Conservation (phyloP, 23 red algal genomes). For the Gracilariopsis chorda region DNA sequence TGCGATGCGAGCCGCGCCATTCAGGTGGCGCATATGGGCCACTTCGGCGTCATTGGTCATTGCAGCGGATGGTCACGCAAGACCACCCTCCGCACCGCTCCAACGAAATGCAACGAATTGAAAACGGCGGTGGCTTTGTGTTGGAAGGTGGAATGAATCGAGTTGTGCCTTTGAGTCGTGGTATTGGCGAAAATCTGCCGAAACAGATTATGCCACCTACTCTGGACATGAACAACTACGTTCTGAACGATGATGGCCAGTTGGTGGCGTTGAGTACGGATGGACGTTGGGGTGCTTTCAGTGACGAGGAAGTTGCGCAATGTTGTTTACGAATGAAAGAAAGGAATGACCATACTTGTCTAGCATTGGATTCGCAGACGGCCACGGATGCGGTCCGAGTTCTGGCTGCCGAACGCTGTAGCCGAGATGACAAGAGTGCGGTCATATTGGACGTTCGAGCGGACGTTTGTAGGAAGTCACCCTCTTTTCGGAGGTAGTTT, state of each 20-base stretch:
- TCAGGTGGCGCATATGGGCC: conserved; percentile 69
- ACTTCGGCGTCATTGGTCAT: conserved; percentile 56
- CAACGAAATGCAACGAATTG: conserved; percentile 58
- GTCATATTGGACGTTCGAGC: conserved; percentile 55
- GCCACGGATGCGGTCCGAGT: conserved; percentile 38
- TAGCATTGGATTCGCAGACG: conserved; percentile 21
- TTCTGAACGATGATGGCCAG: conserved; percentile 12
- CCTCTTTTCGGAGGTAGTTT: too few relatives aligned
- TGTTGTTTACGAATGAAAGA: not conserved
- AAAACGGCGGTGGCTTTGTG: conserved; percentile 55
- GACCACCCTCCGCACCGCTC: conserved; percentile 45
- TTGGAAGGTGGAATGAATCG: conserved; percentile 62
- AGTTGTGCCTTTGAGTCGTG: conserved; percentile 73
- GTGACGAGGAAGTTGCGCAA: not conserved
- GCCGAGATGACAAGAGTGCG: conserved; percentile 55
- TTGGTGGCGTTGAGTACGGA: conserved; percentile 66
- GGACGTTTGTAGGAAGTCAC: not conserved
- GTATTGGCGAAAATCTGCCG: conserved; percentile 54
- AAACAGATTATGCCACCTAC: conserved; percentile 61
- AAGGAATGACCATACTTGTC: not conserved
- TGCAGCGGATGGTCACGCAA: conserved; percentile 11
- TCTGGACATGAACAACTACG: conserved; percentile 39
- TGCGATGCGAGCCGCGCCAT: not conserved
- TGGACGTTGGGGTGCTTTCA: conserved; percentile 71
- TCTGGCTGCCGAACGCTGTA: conserved; percentile 17